A percentile compares a stretch with the other conserved stretches of the same genome.
phyloP scores from a whole-genome alignment of 2,329 filamentous ascomycete genomes.

The Podosphaera leucotricha region DNA sequence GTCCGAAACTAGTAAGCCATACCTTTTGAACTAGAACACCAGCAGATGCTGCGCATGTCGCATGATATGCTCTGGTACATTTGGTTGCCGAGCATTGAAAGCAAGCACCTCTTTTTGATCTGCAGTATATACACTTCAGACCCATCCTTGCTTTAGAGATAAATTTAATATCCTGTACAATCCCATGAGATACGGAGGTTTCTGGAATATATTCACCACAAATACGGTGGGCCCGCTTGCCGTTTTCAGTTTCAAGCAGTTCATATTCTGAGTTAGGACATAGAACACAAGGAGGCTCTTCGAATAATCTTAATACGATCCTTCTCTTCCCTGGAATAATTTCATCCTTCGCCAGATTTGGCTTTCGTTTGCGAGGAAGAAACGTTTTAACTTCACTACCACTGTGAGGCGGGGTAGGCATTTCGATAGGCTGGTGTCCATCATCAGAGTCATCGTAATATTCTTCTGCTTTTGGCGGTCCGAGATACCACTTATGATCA shows the following conservation, averaged over 20 bases:
- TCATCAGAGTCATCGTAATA: conserved; percentile 28
- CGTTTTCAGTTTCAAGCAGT: conserved; percentile 71
- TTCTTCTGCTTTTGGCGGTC: conserved; percentile 46
- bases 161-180: conserved; percentile 47
- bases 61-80: conserved; percentile 80
- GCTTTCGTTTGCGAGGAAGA: conserved; percentile 40
- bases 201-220: conserved; percentile 79
- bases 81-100: conserved; percentile 94
- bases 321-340: conserved; percentile 41
- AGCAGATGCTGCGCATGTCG: conserved; percentile 77
- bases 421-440: conserved; percentile 37
- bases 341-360: conserved; percentile 25
- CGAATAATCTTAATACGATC: conserved; percentile 44
- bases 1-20: conserved; percentile 63
- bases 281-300: conserved; percentile 57
- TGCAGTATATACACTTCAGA: conserved; percentile 85
- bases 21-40: conserved; percentile 81
- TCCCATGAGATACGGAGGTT: conserved; percentile 41
- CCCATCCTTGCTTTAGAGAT: conserved; percentile 65
- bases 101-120: conserved; percentile 82
- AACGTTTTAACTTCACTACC: conserved; percentile 48
- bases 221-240: conserved; percentile 62
- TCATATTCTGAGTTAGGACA: conserved; percentile 77
- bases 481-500: conserved; percentile 66
- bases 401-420: conserved; percentile 52